Percentiles rank a stretch among this genome's conserved stretches.
These are phyloP conservation scores for Lepidium didymum DNA, from an alignment of 345 rosid genomes.

Conservation along the genomic window DNA sequence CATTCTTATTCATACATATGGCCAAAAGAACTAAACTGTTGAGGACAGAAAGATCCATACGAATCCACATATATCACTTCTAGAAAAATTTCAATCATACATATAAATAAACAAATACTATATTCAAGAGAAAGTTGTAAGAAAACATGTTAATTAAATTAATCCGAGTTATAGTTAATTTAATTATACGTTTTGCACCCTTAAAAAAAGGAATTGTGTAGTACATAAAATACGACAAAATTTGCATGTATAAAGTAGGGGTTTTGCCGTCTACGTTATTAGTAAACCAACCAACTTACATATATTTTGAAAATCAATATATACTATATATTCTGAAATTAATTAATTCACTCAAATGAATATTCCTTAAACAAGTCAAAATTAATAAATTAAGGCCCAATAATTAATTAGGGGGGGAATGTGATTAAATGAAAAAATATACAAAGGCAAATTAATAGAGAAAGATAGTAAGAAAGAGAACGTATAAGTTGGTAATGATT, in stretches of 20 bases:
- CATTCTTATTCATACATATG: not conserved
- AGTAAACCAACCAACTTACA: not conserved
- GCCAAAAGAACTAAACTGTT: not conserved
- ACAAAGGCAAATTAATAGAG: not conserved
- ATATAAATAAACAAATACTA: not conserved
- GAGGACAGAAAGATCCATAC: not conserved
- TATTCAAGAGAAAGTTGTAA: not conserved
- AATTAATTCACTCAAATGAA: not conserved
- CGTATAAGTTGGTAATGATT: slow-evolving; percentile 10
- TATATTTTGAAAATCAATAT: not conserved
- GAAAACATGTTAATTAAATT: not conserved
- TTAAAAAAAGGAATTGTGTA: not conserved
- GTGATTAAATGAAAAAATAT: too few species aligned
- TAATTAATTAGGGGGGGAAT: not conserved
- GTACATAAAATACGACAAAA: not conserved
- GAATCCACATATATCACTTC: slow-evolving; percentile 11
- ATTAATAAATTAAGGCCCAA: not conserved
- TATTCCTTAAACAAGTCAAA: not conserved
- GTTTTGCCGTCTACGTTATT: not conserved
- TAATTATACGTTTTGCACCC: too few species aligned
- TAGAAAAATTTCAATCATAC: not conserved
- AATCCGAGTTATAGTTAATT: not conserved
- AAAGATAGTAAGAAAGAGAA: not conserved
- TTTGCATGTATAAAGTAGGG: not conserved
- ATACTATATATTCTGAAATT: not conserved